Conservation (phyloP, 495 filamentous ascomycete genomes). For the Penicillium lagena region DNA sequence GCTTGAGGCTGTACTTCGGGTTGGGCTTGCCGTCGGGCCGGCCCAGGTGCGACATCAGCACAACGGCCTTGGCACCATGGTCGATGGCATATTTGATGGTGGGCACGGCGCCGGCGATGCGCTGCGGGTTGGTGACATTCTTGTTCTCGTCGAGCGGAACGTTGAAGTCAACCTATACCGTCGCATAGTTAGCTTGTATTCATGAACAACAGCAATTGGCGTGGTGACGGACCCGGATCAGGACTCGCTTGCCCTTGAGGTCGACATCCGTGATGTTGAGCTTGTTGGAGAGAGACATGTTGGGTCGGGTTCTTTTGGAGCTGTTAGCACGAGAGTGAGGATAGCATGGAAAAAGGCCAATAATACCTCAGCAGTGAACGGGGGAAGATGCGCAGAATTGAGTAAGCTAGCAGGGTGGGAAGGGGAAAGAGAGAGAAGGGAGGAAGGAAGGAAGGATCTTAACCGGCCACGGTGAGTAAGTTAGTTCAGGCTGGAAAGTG, state of each 20-base stretch:
- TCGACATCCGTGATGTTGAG: conserved; percentile 93
- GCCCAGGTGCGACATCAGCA: conserved; percentile 98
- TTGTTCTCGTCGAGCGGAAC: conserved; percentile 86
- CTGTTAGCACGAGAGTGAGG: too few relatives aligned
- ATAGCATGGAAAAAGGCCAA: background rate
- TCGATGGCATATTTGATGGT: conserved; percentile 98
- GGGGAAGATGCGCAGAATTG: conserved; percentile 2
- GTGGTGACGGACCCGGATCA: conserved; percentile 74
- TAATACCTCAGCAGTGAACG: conserved; percentile 9
- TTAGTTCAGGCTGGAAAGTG: conserved; percentile 15
- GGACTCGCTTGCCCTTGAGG: conserved; percentile 94
- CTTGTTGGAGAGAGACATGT: conserved; percentile 98
- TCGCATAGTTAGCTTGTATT: conserved; percentile 10
- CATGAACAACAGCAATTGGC: background rate
- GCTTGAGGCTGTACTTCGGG: conserved; percentile 90
- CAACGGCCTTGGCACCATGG: conserved; percentile 86
- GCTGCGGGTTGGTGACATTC: conserved; percentile 97
- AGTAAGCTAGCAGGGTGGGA: conserved; percentile 1
- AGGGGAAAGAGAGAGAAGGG: background rate
- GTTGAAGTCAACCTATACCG: conserved; percentile 91
- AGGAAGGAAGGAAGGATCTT: conserved; percentile 4
- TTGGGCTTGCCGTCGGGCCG: conserved; percentile 87
- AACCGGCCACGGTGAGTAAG: conserved; percentile 26
- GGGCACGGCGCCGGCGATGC: conserved; percentile 93
- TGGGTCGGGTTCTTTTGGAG: background rate